Evolutionary conservation across 1,139 yeast species (phyloP).

Genomic region (Blastobotrys serpentis): DNA sequence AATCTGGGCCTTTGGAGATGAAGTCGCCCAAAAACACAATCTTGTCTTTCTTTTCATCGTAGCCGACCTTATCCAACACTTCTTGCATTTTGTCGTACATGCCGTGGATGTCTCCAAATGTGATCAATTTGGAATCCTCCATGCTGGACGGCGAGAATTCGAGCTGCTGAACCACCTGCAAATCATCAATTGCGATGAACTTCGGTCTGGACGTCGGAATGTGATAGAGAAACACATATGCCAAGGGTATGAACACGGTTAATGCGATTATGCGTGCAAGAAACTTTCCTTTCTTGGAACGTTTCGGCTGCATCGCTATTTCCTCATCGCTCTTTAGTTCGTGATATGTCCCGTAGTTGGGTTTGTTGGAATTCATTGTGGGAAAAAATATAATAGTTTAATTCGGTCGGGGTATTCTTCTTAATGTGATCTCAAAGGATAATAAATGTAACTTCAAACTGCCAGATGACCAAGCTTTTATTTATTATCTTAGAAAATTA

Average conservation of each 20-base stretch:
- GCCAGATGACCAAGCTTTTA: too few species aligned
- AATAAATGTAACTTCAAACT: too few species aligned
- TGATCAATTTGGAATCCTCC: constrained; percentile 47
- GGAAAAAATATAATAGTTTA: neutral
- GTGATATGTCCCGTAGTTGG: constrained; percentile 1
- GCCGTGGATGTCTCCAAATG: constrained; percentile 91
- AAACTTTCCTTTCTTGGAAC: neutral
- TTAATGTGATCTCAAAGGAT: too few species aligned
- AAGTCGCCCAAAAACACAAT: constrained; percentile 82
- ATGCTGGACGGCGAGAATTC: constrained; percentile 25
- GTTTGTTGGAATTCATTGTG: constrained; percentile 5
- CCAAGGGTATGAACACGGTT: constrained; percentile 13
- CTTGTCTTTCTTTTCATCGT: constrained; percentile 50
- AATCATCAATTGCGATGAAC: constrained; percentile 27
- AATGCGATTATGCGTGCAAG: constrained; percentile 5
- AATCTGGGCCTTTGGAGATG: constrained; percentile 78
- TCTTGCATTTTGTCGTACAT: constrained; percentile 54
- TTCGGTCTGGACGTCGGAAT: constrained; percentile 22
- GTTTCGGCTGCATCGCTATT: neutral
- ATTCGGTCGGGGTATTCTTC: neutral
- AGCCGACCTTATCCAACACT: constrained; percentile 49
- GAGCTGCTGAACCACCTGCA: constrained; percentile 24
- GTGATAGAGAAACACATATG: constrained; percentile 23
- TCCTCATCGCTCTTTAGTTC: neutral
- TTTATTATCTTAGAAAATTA: too few species aligned